A percentile compares a stretch with the other conserved stretches of the same genome.
These are phyloP conservation scores for Eucalyptus microcorys DNA, from an alignment of 345 rosid species.

Conservation along the genomic window DNA sequence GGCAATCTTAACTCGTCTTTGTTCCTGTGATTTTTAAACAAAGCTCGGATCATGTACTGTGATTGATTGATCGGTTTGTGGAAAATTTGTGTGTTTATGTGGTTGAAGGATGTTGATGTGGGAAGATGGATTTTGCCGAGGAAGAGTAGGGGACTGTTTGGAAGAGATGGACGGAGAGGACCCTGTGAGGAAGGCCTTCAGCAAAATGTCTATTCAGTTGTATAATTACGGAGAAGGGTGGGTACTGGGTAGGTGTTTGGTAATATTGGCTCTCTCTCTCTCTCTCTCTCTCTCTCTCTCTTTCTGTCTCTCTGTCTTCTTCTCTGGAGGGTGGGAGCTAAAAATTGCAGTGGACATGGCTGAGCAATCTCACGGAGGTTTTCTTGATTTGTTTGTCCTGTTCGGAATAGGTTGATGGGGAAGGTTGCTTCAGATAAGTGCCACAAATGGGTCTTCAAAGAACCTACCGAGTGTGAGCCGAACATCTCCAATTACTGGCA, in stretches of 20 bases:
- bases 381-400: neutral
- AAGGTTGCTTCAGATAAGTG: conserved; percentile 99
- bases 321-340: neutral
- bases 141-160: conserved; percentile 60
- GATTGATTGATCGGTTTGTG: neutral
- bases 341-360: neutral
- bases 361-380: neutral
- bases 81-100: neutral
- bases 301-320: neutral
- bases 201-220: conserved; percentile 99
- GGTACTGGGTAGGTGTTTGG: conserved; percentile 91
- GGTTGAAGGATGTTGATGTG: conserved; percentile 96
- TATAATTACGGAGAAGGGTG: conserved; percentile 99
- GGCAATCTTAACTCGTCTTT: neutral
- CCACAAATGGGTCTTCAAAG: conserved; percentile 99
- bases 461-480: conserved; percentile 93
- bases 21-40: neutral
- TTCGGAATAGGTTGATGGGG: conserved; percentile 79
- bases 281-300: neutral
- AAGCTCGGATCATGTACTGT: neutral
- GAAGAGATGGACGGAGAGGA: conserved; percentile 89
- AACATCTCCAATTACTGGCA: conserved; percentile 96
- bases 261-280: neutral
- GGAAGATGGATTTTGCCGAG: conserved; percentile 98
- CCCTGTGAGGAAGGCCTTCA: conserved; percentile 94